Evolutionary conservation across 2,329 filamentous ascomycete species (phyloP), one percentile per base, ranked within the genome.

Genomic region (Sarocladium brachiariae): DNA sequence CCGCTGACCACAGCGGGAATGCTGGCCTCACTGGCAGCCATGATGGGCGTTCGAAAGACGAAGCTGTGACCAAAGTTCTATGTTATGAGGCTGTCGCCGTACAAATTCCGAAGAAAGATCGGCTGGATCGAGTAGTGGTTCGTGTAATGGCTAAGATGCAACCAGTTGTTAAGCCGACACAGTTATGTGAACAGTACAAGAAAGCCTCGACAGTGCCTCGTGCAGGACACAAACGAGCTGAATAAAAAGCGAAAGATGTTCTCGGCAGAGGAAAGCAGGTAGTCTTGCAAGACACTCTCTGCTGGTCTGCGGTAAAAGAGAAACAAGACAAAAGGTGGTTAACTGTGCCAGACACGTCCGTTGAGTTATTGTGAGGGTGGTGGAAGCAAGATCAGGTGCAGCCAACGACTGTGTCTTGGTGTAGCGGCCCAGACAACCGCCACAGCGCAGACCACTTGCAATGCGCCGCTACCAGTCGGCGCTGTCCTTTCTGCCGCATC

Each of bases 11-110:
- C 59, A 43, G 65, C 51, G 53, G 64, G 61, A 16, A 62, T 60
- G 45, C 62, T 60, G 50, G 61, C 62, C 52, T 72, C 68, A 58
- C 63, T 71, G 38, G 69, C 62, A 50, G 69, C 68, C 70, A 72
- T 72, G 58, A 49, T 54, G 52, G n/a, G 52, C 35, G 37, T 14
- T 13, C 31, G 45, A 13, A 49, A 49, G 31, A 37, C 41, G 25
- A 34, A 8, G 21, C 16, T 37, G 33, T 30, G 39, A 10, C 39
- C 31, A 31, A 18, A 16, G 3, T 27, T n/a, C 21, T 45, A 23
- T 37, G 34, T 18, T 37, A 13, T 31, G 8, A n/a, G n/a, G n/a
- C n/a, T n/a, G n/a, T n/a, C n/a, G n/a, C n/a, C n/a, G n/a, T n/a
- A n/a, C n/a, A n/a, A n/a, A n/a, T n/a, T n/a, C n/a, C n/a, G n/a